Base-by-base conservation (phyloP, 257 asterid species). In the Nicotiana benthamiana region DNA sequence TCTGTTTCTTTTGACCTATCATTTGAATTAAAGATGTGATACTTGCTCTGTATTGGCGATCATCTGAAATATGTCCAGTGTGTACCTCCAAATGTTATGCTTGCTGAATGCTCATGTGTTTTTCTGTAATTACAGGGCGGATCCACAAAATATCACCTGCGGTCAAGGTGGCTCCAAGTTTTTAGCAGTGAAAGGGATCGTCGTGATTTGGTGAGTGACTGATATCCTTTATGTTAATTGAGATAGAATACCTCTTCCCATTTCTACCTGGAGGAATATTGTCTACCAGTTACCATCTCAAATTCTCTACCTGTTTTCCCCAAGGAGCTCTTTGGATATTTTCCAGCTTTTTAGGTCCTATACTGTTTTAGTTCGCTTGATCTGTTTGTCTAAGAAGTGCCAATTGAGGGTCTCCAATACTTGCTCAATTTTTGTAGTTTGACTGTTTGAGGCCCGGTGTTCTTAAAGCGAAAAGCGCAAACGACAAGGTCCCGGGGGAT, bases 131-230 rank as follows among this genome's bases (percentile, higher is more conserved):
- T 84, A 60, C 85, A 96, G 99, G 99, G 99, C 63, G 99, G 99
- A 32, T 86, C 99, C n/a, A 91, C 98, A 54, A 94, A 94, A 85
- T 96, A 96, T 89, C 99, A 94, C 84, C 86, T 96, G 75, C 90
- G 89, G 75, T 87, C 97, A 60, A 90, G 97, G 87, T 96, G 99
- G 99, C 92, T 96, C 62, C 97, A 92, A 84, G 91, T 91, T 81
- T 92, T 96, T 85, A 91, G 92, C 66, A 94, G 97, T 83, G 99
- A 96, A 83, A 86, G 99, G 72, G 99, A 96, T 90, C 97, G 99
- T 4, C 99, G 99, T 81, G 99, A 96, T 90, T 98, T 96, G 90
- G 99, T 96, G 85, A 91, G 98, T 92, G 52, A 75, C 56, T 77
- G 36, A 16, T 36, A 72, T 40, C 52, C 36, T 27, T 77, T 77